A percentile compares a stretch with the other conserved stretches of the same genome.
These are phyloP conservation scores for Pythium dissotocum DNA, from an alignment of 352 stramenopile species.

Conservation along the genomic window DNA sequence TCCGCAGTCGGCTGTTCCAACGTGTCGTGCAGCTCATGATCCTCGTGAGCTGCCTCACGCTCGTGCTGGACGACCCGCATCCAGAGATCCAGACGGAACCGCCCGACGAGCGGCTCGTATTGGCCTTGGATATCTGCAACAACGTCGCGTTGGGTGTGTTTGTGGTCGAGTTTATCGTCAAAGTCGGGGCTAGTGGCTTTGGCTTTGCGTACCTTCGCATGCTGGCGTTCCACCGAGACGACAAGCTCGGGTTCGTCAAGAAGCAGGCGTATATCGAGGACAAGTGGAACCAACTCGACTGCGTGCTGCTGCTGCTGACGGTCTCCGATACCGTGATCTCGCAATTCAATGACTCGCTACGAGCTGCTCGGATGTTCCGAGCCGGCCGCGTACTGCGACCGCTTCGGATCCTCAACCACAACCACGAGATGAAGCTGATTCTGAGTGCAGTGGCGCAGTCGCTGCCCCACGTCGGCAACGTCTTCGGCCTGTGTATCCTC, in stretches of 20 bases:
- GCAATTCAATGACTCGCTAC: conserved; percentile 40
- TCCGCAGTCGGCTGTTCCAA: conserved; percentile 44
- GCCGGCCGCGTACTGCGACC: conserved; percentile 65
- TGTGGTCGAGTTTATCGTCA: conserved; percentile 59
- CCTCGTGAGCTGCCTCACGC: conserved; percentile 62
- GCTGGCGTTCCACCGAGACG: conserved; percentile 60
- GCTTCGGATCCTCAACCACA: conserved; percentile 73
- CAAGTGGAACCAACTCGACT: conserved; percentile 76
- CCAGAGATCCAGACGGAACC: conserved; percentile 53
- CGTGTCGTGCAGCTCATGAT: conserved; percentile 72
- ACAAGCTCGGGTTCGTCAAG: conserved; percentile 59
- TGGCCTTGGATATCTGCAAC: conserved; percentile 42
- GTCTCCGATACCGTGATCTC: conserved; percentile 60
- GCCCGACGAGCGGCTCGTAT: conserved; percentile 35
- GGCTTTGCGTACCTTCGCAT: conserved; percentile 65
- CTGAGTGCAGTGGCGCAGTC: conserved; percentile 67
- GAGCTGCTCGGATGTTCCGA: conserved; percentile 58
- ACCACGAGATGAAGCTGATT: conserved; percentile 79
- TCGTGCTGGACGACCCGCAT: conserved; percentile 75
- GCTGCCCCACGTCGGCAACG: conserved; percentile 71
- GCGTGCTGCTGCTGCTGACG: conserved; percentile 55
- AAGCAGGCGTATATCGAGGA: conserved; percentile 79
- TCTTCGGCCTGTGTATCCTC: conserved; percentile 67
- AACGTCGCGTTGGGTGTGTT: conserved; percentile 52
- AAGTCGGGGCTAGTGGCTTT: conserved; percentile 55